These are phyloP conservation scores for Chlorella vulgaris DNA, from an alignment of 139 green algal species.

Conservation along the genomic window DNA sequence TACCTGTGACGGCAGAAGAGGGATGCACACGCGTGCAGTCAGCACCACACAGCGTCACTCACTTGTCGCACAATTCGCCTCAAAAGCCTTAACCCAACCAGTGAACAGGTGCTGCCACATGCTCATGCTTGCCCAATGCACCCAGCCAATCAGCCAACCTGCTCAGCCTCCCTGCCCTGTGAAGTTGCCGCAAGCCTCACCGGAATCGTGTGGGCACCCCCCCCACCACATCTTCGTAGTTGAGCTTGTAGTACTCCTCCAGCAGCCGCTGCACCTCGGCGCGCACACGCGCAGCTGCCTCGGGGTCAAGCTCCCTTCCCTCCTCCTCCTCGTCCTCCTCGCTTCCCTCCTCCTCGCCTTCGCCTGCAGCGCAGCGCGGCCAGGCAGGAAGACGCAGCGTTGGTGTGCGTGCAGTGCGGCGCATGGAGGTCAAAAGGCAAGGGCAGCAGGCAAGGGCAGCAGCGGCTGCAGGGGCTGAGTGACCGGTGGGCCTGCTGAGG, in stretches of 20 bases:
- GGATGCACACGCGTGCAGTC: background rate
- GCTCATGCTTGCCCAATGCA: too few species aligned
- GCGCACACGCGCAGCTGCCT: conserved; percentile 12
- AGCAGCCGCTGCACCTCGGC: conserved; percentile 67
- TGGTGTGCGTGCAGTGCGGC: background rate
- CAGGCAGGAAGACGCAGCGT: background rate
- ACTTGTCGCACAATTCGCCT: background rate
- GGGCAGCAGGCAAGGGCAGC: too few species aligned
- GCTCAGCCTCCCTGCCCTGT: too few species aligned
- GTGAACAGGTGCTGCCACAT: too few species aligned
- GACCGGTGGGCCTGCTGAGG: background rate
- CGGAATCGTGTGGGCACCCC: conserved; percentile 78
- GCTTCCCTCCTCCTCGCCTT: background rate
- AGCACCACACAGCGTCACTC: background rate
- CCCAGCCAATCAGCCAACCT: background rate
- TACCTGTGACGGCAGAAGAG: conserved; percentile 31
- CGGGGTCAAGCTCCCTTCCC: conserved; percentile 4
- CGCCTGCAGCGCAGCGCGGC: too few species aligned
- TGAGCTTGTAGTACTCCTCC: conserved; percentile 93
- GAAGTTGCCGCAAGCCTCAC: too few species aligned
- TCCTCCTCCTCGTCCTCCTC: conserved; percentile 14
- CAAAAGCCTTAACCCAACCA: too few species aligned
- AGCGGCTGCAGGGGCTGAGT: background rate
- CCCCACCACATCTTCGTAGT: conserved; percentile 90
- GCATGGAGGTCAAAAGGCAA: too few species aligned